Evolutionary conservation across 805 yeast genomes (phyloP).

Genomic region (Candida qinlingensis): DNA sequence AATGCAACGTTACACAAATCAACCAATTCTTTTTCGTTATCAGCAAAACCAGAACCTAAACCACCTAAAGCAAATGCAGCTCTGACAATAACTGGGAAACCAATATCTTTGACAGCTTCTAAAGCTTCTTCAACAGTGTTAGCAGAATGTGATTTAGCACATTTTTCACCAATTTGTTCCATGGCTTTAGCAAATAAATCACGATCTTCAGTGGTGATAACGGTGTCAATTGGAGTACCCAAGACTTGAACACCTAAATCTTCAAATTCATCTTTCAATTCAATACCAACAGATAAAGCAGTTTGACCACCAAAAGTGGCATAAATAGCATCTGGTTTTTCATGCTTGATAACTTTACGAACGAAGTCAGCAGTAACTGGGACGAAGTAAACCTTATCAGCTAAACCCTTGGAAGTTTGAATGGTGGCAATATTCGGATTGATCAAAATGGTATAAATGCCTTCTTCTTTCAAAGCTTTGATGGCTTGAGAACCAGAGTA

Average conservation of each 20-base stretch:
- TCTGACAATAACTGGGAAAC: conserved; percentile 94
- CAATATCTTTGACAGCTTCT: conserved; percentile 77
- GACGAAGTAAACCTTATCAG: conserved; percentile 94
- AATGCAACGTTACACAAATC: conserved; percentile 87
- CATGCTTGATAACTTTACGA: conserved; percentile 89
- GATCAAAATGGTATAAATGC: conserved; percentile 90
- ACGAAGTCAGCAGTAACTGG: conserved; percentile 98
- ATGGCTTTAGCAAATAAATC: conserved; percentile 91
- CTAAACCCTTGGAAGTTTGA: conserved; percentile 96
- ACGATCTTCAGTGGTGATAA: conserved; percentile 97
- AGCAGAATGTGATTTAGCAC: conserved; percentile 91
- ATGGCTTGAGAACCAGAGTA: conserved; percentile 99
- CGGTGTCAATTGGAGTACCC: conserved; percentile 94
- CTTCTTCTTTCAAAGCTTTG: conserved; percentile 96
- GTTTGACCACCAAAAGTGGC: conserved; percentile 99
- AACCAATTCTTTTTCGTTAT: conserved; percentile 74
- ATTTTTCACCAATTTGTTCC: conserved; percentile 92
- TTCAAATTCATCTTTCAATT: conserved; percentile 92
- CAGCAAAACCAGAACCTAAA: conserved; percentile 96
- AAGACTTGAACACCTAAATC: conserved; percentile 87
- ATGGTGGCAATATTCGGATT: conserved; percentile 98
- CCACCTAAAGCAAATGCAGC: conserved; percentile 98
- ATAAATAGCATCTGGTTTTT: conserved; percentile 95
- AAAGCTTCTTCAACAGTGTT: conserved; percentile 75
- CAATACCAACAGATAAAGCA: conserved; percentile 92